These are phyloP conservation scores for Betula pendula DNA, from an alignment of 306 rosid genomes.

Conservation along the genomic window DNA sequence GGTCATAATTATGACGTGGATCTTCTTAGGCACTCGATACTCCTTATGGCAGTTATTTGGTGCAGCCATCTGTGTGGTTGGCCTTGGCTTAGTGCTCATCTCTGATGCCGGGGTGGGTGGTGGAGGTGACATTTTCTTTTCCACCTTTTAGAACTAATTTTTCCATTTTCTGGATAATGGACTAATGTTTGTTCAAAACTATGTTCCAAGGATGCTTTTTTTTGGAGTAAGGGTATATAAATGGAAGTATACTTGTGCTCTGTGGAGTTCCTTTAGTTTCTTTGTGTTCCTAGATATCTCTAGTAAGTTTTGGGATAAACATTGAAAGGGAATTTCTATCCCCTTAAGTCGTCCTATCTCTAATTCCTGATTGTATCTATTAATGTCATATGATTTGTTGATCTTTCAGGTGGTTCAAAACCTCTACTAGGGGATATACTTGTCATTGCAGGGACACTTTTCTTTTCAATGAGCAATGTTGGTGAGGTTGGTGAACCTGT, in stretches of 20 bases:
- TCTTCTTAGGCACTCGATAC: slow-evolving; percentile 58
- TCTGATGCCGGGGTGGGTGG: slow-evolving; percentile 65
- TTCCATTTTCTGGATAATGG: neutral
- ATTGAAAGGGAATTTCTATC: neutral
- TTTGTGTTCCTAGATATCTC: neutral
- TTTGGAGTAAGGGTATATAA: neutral
- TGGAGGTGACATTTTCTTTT: slow-evolving; percentile 45
- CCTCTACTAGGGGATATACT: slow-evolving; percentile 66
- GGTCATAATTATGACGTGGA: slow-evolving; percentile 61
- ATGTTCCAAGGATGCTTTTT: neutral
- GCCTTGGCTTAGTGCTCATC: slow-evolving; percentile 64
- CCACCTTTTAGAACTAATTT: neutral
- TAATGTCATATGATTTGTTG: neutral
- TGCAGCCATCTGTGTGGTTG: slow-evolving; percentile 51
- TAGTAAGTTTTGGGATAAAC: neutral
- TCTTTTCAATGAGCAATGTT: slow-evolving; percentile 69
- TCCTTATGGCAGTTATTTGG: slow-evolving; percentile 61
- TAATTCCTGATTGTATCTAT: neutral
- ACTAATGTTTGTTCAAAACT: neutral
- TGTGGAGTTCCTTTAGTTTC: neutral
- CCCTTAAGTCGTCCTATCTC: neutral
- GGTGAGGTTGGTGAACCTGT: slow-evolving; percentile 46
- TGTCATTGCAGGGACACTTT: slow-evolving; percentile 59
- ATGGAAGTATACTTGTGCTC: neutral
- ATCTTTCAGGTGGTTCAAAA: slow-evolving; percentile 51